phyloP scores from a whole-genome alignment of 2,329 filamentous ascomycete species.

The Colletotrichum orchidophilum region DNA sequence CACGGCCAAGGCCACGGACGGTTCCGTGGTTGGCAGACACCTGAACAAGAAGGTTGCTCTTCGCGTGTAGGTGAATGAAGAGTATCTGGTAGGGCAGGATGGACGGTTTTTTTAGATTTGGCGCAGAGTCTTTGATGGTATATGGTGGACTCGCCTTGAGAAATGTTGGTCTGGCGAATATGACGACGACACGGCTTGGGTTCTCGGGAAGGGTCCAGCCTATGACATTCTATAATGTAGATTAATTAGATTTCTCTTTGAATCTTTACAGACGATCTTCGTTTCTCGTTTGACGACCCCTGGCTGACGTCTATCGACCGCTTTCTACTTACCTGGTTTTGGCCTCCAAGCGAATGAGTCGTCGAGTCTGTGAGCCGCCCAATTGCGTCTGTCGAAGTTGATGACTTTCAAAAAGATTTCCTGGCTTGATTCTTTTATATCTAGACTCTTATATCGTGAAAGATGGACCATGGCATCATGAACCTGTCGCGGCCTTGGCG shows the following conservation, averaged over 20 bases:
- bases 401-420: background rate
- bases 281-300: background rate
- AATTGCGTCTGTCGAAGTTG: background rate
- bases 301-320: background rate
- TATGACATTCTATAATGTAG: slow-evolving; percentile 10
- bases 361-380: background rate
- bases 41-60: slow-evolving; percentile 20
- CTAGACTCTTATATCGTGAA: background rate
- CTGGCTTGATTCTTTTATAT: background rate
- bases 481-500: slow-evolving; percentile 39
- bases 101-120: background rate
- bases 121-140: background rate
- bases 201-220: background rate
- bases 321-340: background rate
- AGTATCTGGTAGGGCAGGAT: background rate
- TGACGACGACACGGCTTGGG: background rate
- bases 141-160: background rate
- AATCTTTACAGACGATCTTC: slow-evolving; percentile 2
- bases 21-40: slow-evolving; percentile 3
- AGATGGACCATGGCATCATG: too few species aligned
- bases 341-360: background rate
- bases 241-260: background rate
- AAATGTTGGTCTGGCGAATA: background rate
- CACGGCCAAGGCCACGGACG: slow-evolving; percentile 18
- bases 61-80: background rate